Percentiles rank a stretch among this genome's conserved stretches.
Conservation (phyloP, 495 filamentous ascomycete genomes). For the Daldinia caldariorum region DNA sequence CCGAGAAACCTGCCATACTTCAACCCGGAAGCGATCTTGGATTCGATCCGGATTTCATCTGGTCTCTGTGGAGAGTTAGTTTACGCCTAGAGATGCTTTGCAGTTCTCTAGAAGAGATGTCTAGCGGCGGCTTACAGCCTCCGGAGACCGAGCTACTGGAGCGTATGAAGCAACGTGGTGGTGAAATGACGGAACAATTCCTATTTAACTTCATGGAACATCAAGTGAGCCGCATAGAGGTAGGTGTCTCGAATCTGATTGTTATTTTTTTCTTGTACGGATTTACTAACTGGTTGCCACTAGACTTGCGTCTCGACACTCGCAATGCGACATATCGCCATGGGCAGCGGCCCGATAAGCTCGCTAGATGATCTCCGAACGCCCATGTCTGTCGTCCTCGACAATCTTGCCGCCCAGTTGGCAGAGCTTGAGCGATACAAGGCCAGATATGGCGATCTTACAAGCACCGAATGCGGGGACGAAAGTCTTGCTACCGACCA, state of each 20-base stretch:
- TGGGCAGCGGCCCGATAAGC: constrained; percentile 51
- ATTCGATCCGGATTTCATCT: constrained; percentile 84
- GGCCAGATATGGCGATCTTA: constrained; percentile 54
- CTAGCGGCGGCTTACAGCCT: constrained; percentile 64
- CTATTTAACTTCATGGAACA: constrained; percentile 90
- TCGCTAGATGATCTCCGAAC: constrained; percentile 59
- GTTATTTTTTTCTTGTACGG: not conserved
- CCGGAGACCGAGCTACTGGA: constrained; percentile 85
- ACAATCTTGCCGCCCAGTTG: constrained; percentile 54
- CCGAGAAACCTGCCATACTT: constrained; percentile 57
- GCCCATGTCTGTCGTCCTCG: constrained; percentile 60
- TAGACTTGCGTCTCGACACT: constrained; percentile 74
- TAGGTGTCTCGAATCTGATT: constrained; percentile 54
- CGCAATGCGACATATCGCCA: constrained; percentile 69
- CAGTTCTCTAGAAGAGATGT: constrained; percentile 77
- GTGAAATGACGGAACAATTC: constrained; percentile 87
- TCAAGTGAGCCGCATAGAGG: constrained; percentile 94
- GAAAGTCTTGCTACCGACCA: constrained; percentile 47
- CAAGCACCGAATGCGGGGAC: constrained; percentile 38
- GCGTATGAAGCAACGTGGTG: constrained; percentile 82
- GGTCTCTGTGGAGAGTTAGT: constrained; percentile 89
- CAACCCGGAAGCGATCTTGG: constrained; percentile 64
- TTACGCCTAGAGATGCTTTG: constrained; percentile 93
- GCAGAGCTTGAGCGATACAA: constrained; percentile 60
- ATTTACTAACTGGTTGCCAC: constrained; percentile 22